Conservation (phyloP, 345 rosid species). For the Brassica juncea region DNA sequence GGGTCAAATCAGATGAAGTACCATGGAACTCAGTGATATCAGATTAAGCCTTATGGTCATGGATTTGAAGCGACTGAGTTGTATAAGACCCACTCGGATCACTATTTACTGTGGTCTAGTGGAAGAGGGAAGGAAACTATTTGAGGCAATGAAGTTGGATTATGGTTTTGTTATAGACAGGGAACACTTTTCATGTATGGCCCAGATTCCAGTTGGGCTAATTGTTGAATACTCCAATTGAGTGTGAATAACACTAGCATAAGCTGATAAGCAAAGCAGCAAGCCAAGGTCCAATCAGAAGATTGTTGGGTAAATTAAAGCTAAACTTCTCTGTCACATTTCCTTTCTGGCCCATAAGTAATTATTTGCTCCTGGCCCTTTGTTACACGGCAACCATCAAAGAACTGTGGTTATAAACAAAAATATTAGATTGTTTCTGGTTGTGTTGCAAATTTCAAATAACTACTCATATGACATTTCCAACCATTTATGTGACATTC, state of each 20-base stretch:
- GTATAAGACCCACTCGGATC: slow-evolving; percentile 49
- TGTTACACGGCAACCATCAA: neutral
- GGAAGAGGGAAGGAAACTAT: slow-evolving; percentile 69
- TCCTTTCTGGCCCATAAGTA: neutral
- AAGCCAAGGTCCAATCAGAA: neutral
- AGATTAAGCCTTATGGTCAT: slow-evolving; percentile 76
- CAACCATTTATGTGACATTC: neutral
- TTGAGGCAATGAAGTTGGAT: slow-evolving; percentile 56
- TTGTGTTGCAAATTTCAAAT: neutral
- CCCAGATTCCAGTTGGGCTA: slow-evolving; percentile 39
- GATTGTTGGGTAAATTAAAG: slow-evolving; percentile 3
- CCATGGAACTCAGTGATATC: slow-evolving; percentile 83
- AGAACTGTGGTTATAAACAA: neutral
- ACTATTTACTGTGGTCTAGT: slow-evolving; percentile 81
- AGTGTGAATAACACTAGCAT: neutral
- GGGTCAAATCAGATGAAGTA: slow-evolving; percentile 54
- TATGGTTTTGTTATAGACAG: slow-evolving; percentile 60
- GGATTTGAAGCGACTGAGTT: slow-evolving; percentile 60
- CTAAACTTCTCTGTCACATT: neutral
- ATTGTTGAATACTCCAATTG: slow-evolving; percentile 25
- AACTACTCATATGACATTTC: neutral
- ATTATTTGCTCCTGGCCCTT: neutral
- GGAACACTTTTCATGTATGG: slow-evolving; percentile 77
- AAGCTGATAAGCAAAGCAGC: slow-evolving; percentile 11
- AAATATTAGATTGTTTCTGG: neutral